phyloP scores from a whole-genome alignment of 805 yeast genomes.

The Candida pseudoglaebosa region DNA sequence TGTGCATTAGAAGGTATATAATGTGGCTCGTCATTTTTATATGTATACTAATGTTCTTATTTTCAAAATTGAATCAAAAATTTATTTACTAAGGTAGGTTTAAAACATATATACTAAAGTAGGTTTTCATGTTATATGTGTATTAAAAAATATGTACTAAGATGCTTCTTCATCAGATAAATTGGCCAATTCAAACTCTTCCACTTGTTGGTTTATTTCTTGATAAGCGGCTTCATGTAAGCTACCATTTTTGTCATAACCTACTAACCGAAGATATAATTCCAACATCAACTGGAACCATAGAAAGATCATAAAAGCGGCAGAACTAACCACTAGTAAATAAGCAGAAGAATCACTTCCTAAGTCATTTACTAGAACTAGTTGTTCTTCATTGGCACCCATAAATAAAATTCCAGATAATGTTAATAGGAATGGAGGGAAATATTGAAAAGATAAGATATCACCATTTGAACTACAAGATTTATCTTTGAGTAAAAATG shows the following conservation, averaged over 20 bases:
- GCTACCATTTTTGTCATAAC: conserved; percentile 40
- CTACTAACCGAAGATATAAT: conserved; percentile 48
- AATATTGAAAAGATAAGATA: conserved; percentile 71
- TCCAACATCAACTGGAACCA: conserved; percentile 61
- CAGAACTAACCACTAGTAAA: conserved; percentile 63
- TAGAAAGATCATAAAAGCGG: conserved; percentile 66
- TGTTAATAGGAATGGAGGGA: conserved; percentile 79
- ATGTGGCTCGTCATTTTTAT: no score
- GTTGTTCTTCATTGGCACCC: conserved; percentile 91
- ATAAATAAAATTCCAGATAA: conserved; percentile 80
- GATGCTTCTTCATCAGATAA: conserved; percentile 21
- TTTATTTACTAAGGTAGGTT: no score
- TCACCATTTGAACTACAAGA: conserved; percentile 36
- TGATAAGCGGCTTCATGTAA: conserved; percentile 14
- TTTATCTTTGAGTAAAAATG: conserved; percentile 67
- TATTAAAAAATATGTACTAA: neutral
- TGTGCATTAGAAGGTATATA: no score
- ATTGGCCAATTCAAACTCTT: conserved; percentile 36
- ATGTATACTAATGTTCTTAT: no score
- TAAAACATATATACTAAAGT: no score
- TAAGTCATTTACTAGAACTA: conserved; percentile 61
- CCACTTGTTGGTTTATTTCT: conserved; percentile 16
- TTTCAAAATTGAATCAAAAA: no score
- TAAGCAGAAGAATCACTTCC: conserved; percentile 87
- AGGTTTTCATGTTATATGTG: no score